Evolutionary conservation across 2,329 filamentous ascomycete species (phyloP).

Genomic region (Chrysoporthe cubensis): DNA sequence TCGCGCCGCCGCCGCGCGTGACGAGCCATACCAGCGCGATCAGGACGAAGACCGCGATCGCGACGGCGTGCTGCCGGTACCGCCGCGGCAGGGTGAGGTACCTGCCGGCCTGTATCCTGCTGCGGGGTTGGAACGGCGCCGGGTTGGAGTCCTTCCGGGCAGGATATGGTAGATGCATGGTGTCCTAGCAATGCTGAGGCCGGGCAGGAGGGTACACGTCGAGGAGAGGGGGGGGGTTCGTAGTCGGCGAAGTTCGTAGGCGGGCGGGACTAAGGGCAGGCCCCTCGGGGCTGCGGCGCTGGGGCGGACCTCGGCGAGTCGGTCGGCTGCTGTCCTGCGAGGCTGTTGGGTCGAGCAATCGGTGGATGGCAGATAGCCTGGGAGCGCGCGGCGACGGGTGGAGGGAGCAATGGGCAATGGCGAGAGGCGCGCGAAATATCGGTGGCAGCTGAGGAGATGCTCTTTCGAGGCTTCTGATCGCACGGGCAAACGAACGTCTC

Average conservation of each 20-base stretch:
- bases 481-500: neutral
- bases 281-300: conserved; percentile 2
- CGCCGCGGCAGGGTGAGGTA: conserved; percentile 47
- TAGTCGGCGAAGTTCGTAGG: neutral
- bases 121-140: conserved; percentile 67
- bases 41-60: conserved; percentile 57
- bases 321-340: neutral
- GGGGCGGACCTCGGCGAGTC: conserved; percentile 22
- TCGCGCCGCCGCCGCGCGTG: conserved; percentile 43
- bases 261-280: neutral
- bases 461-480: neutral
- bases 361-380: neutral
- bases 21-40: conserved; percentile 66
- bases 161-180: conserved; percentile 90
- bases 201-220: neutral
- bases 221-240: neutral
- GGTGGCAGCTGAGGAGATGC: neutral
- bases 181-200: conserved; percentile 30
- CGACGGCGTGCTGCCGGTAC: conserved; percentile 64
- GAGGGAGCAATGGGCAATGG: neutral
- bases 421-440: neutral
- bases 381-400: neutral
- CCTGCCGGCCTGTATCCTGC: conserved; percentile 2
- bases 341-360: conserved; percentile 6
- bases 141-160: conserved; percentile 81